phyloP scores from a whole-genome alignment of 2,329 filamentous ascomycete genomes.

The Tolypocladium album region DNA sequence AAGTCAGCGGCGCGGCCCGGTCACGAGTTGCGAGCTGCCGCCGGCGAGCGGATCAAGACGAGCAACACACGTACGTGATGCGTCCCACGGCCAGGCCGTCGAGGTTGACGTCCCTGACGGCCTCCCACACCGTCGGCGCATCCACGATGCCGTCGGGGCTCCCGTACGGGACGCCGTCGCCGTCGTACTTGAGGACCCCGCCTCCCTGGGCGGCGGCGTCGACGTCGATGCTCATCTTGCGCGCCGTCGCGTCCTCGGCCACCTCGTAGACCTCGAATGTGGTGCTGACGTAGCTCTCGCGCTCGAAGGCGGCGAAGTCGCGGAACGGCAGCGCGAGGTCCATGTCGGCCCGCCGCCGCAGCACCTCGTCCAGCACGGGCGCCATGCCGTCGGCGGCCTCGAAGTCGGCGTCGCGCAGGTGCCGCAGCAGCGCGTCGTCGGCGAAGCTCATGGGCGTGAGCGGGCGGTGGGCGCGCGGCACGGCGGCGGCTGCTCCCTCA shows the following conservation, averaged over 20 bases:
- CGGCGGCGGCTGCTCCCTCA: neutral
- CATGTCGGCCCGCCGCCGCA: slow-evolving; percentile 21
- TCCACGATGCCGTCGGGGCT: slow-evolving; percentile 21
- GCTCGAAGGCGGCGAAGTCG: slow-evolving; percentile 24
- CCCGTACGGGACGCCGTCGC: slow-evolving; percentile 12
- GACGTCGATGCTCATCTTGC: slow-evolving; percentile 16
- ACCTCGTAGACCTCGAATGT: slow-evolving; percentile 50
- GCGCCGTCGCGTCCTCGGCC: slow-evolving; percentile 29
- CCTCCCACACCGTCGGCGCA: slow-evolving; percentile 29
- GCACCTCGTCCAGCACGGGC: slow-evolving; percentile 22
- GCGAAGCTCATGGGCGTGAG: slow-evolving; percentile 19
- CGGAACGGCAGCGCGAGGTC: slow-evolving; percentile 18
- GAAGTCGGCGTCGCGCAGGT: slow-evolving; percentile 30
- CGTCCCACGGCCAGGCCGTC: slow-evolving; percentile 37
- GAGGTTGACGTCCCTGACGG: slow-evolving; percentile 25
- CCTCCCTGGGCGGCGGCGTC: slow-evolving; percentile 12
- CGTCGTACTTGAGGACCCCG: slow-evolving; percentile 8
- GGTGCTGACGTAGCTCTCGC: slow-evolving; percentile 31
- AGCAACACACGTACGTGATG: slow-evolving; percentile 33
- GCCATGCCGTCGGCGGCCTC: slow-evolving; percentile 13
- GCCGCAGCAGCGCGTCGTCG: slow-evolving; percentile 30
- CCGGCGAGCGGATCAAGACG: slow-evolving; percentile 9
- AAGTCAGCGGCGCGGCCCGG: slow-evolving; percentile 1
- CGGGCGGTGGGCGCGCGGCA: slow-evolving; percentile 5
- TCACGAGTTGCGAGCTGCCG: too few relatives aligned